These are phyloP conservation scores for Quercus rubra DNA, from an alignment of 306 rosid genomes.

Conservation along the genomic window DNA sequence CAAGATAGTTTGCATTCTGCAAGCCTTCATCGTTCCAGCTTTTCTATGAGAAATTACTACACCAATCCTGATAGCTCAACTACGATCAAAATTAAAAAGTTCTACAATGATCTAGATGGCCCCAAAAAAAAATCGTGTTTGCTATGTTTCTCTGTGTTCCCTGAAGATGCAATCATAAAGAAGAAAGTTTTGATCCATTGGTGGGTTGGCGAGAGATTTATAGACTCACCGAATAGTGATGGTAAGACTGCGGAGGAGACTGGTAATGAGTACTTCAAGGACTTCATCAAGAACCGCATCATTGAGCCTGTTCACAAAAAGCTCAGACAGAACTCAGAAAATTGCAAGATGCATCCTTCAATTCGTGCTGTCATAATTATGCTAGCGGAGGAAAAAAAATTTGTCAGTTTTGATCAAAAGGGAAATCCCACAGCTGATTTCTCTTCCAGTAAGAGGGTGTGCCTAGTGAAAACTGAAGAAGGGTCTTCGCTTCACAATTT, in stretches of 20 bases:
- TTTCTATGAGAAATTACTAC: no score
- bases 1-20: no score
- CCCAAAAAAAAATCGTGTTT: not conserved
- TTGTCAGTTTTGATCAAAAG: not conserved
- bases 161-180: slow-evolving; percentile 5
- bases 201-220: slow-evolving; percentile 23
- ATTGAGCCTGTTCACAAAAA: not conserved
- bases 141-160: slow-evolving; percentile 23
- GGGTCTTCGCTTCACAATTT: slow-evolving; percentile 6
- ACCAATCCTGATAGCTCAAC: not conserved
- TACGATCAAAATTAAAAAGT: accelerated
- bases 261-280: not conserved
- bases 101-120: not conserved
- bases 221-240: not conserved
- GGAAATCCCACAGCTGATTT: slow-evolving; percentile 5
- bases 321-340: not conserved
- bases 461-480: slow-evolving; percentile 1
- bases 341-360: not conserved
- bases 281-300: not conserved
- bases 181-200: slow-evolving; percentile 26
- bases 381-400: not conserved
- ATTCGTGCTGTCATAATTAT: not conserved
- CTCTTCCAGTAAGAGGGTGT: not conserved
- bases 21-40: not conserved
- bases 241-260: not conserved